Percentiles rank a stretch among this genome's conserved stretches.
Evolutionary conservation across 2,329 filamentous ascomycete genomes (phyloP).

Genomic region (Dothideomycetes sp.): DNA sequence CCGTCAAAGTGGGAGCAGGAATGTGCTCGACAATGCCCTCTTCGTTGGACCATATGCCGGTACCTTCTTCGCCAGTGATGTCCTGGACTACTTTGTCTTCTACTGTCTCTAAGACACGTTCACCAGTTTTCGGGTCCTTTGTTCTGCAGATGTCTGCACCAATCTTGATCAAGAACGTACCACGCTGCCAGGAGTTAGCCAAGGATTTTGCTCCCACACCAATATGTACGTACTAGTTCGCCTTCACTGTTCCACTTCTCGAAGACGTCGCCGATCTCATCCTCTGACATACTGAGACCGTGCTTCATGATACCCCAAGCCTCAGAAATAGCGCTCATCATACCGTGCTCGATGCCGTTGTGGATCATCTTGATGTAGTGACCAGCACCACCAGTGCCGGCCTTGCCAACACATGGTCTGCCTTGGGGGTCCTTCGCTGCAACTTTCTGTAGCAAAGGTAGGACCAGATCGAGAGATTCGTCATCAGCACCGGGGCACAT

Average conservation of each 20-base stretch:
- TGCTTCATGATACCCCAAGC: constrained; percentile 55
- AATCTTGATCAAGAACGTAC: constrained; percentile 56
- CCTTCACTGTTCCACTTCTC: constrained; percentile 51
- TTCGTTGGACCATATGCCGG: constrained; percentile 55
- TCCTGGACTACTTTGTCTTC: constrained; percentile 66
- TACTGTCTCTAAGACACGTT: constrained; percentile 50
- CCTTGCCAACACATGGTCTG: constrained; percentile 49
- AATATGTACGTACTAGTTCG: constrained; percentile 36
- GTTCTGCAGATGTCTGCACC: constrained; percentile 51
- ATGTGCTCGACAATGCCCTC: constrained; percentile 55
- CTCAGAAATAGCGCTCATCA: constrained; percentile 57
- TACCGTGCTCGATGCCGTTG: constrained; percentile 65
- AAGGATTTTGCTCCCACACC: not conserved
- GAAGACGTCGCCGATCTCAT: constrained; percentile 53
- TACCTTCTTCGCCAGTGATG: constrained; percentile 56
- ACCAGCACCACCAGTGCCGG: constrained; percentile 55
- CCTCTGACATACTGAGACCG: constrained; percentile 48
- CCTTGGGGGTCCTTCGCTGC: constrained; percentile 54
- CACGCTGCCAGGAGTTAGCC: constrained; percentile 24
- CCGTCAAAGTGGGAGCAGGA: constrained; percentile 54
- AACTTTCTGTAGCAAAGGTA: constrained; percentile 53
- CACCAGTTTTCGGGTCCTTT: constrained; percentile 34
- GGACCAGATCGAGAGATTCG: constrained; percentile 46
- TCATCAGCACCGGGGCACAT: constrained; percentile 56
- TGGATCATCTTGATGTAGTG: constrained; percentile 72